Evolutionary conservation across 2,329 filamentous ascomycete genomes (phyloP).

Genomic region (Teratosphaeria viscida): DNA sequence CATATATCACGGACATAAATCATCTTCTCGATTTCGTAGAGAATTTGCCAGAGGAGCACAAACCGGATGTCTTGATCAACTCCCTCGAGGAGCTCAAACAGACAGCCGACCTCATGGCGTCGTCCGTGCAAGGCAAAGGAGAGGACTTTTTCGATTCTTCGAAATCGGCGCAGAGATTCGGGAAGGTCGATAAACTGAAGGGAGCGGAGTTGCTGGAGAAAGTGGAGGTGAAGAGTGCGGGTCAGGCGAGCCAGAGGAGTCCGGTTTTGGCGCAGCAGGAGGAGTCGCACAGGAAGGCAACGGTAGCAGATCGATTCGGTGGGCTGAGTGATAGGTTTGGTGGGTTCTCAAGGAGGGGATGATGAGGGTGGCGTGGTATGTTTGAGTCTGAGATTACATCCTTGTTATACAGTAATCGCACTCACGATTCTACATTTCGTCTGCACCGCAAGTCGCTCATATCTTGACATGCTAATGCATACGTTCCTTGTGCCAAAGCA

Average conservation of each 20-base stretch:
- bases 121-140: constrained; percentile 56
- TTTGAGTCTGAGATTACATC: not conserved
- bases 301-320: constrained; percentile 3
- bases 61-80: constrained; percentile 58
- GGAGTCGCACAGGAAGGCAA: constrained; percentile 3
- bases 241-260: constrained; percentile 1
- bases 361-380: not conserved
- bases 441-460: not conserved
- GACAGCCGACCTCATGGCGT: constrained; percentile 76
- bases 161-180: constrained; percentile 84
- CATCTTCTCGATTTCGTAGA: constrained; percentile 82
- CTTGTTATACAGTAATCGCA: not conserved
- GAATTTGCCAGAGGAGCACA: constrained; percentile 52
- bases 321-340: constrained; percentile 9
- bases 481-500: not conserved
- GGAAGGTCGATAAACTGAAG: constrained; percentile 81
- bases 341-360: constrained; percentile 5
- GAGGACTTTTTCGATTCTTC: constrained; percentile 95
- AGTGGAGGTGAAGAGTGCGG: constrained; percentile 27
- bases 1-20: constrained; percentile 70
- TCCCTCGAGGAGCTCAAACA: constrained; percentile 90
- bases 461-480: not conserved
- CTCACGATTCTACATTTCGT: not conserved
- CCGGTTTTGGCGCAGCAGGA: not conserved
- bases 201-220: constrained; percentile 88